Base-by-base conservation (phyloP, 1,139 yeast species). In the Saccharomyces hybrid region DNA sequence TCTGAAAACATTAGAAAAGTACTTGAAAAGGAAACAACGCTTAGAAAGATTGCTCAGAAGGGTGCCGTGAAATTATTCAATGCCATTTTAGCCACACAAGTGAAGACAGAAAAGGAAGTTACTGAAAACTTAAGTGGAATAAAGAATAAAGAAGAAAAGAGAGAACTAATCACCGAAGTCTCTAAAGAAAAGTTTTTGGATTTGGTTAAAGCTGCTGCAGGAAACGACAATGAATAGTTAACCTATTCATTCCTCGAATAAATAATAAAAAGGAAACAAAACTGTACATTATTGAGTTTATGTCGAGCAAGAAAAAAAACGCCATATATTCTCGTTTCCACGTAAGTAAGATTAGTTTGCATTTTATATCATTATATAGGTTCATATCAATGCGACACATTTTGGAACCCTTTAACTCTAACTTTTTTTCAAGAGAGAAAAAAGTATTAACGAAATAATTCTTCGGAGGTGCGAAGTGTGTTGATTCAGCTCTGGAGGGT, bases 41-140 rank as follows among this genome's bases (percentile, higher is more conserved):
- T 89, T 65, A 86, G 87, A 69, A 91, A 90, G 68, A 79, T 84
- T 34, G 98, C 98, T 0, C 97, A 93, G 72, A 80, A 86, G 64
- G 99, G 99, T 75, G 98, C 90, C 16, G 95, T 93, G 19, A 83
- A 86, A 65, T 77, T 93, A 58, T 90, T 93, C 72, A 93, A 93
- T 69, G 98, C 97, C 1, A 86, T 93, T 32, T 78, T 90, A 65
- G 80, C 88, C 46, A 86, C 97, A 0, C 99, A 95, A 71, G 77
- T 82, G 25, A 79, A 76, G 60, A 82, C 91, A 1, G 71, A 73
- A 19, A 65, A 63, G 46, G 75, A 70, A 57, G 67, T 68, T 1
- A 69, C 72, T 16, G 80, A 76, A 49, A 70, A 71, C 38, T 65
- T 71, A 54, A 71, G 76, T 55, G 64, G 65, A 60, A 58, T 69